Evolutionary conservation across 2,329 filamentous ascomycete species (phyloP).

Genomic region (Sphaerostilbella broomeana): DNA sequence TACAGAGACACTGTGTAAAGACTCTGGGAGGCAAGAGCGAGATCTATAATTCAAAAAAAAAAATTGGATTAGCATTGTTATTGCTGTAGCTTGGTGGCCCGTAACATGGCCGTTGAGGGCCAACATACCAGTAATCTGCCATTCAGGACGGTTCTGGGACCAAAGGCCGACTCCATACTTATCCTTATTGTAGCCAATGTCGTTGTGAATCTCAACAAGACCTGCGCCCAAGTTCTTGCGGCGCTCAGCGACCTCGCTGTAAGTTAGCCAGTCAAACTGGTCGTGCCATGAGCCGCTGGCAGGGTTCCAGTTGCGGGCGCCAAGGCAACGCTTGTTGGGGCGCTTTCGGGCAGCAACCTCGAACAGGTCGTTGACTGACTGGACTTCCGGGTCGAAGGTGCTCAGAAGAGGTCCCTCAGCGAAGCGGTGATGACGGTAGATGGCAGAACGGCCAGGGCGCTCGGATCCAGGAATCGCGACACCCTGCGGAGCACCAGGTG

Average conservation of each 20-base stretch:
- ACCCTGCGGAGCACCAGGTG: constrained; percentile 70
- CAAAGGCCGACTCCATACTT: constrained; percentile 76
- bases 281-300: constrained; percentile 64
- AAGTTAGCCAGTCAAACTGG: constrained; percentile 77
- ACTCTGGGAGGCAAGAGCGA: constrained; percentile 79
- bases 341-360: constrained; percentile 57
- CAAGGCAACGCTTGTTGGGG: constrained; percentile 68
- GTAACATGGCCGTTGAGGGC: no score
- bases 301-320: constrained; percentile 72
- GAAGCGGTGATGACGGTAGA: constrained; percentile 81
- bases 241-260: constrained; percentile 69
- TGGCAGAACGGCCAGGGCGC: constrained; percentile 60
- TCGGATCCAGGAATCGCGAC: constrained; percentile 70
- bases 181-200: constrained; percentile 53
- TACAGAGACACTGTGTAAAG: constrained; percentile 91
- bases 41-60: constrained; percentile 45
- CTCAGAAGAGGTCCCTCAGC: constrained; percentile 63
- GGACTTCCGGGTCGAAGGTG: constrained; percentile 63
- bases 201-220: constrained; percentile 72
- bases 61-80: no score
- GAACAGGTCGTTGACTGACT: constrained; percentile 75
- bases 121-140: constrained; percentile 67
- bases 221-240: constrained; percentile 81
- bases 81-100: no score
- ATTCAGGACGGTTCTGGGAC: constrained; percentile 81